Conservation (phyloP, 1,284 basidiomycete species). For the Anthracocystis walkeri region DNA sequence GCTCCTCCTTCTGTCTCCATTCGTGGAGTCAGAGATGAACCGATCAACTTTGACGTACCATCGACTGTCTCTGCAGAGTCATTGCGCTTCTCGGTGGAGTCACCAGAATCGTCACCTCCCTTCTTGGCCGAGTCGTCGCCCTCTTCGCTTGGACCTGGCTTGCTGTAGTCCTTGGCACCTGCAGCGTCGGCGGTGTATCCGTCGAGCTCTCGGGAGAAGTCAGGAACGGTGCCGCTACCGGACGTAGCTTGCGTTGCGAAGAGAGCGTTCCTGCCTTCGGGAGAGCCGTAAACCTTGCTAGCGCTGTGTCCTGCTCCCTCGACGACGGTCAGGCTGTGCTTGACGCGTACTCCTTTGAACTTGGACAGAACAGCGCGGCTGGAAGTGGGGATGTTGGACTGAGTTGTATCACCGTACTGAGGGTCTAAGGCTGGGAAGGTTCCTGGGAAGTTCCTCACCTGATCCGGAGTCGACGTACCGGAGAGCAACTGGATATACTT, state of each 20-base stretch:
- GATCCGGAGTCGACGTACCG: slow-evolving; percentile 8
- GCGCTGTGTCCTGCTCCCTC: slow-evolving; percentile 60
- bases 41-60: too few relatives aligned
- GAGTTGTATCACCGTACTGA: slow-evolving; percentile 11
- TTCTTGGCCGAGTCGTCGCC: too few relatives aligned
- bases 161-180: slow-evolving; percentile 20
- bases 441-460: slow-evolving; percentile 42
- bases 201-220: slow-evolving; percentile 17
- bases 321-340: slow-evolving; percentile 55
- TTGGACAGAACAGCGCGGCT: slow-evolving; percentile 11
- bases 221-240: slow-evolving; percentile 16
- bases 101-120: background rate
- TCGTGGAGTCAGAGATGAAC: too few relatives aligned
- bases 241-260: slow-evolving; percentile 38
- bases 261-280: slow-evolving; percentile 60
- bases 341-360: slow-evolving; percentile 38
- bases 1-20: too few relatives aligned
- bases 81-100: too few relatives aligned
- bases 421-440: slow-evolving; percentile 45
- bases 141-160: background rate
- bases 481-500: slow-evolving; percentile 60
- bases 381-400: slow-evolving; percentile 27
- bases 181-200: slow-evolving; percentile 31
- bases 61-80: too few relatives aligned
- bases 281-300: slow-evolving; percentile 50